Base-by-base conservation (phyloP, 805 yeast species). In the Wickerhamiella spandovensis region DNA sequence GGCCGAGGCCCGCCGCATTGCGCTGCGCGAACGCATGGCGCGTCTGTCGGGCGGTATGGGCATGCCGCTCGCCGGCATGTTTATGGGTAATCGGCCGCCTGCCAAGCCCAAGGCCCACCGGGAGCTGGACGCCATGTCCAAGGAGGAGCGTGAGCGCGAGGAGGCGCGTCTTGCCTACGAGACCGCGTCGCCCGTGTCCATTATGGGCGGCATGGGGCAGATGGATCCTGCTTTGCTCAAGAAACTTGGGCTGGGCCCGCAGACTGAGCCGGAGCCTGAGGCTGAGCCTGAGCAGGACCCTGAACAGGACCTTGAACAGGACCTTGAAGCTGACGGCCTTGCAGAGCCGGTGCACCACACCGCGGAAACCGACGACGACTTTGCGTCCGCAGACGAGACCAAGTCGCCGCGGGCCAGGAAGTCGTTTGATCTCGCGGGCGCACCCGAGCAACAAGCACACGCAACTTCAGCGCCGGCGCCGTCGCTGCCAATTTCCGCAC, bases 1-100 rank as follows among this genome's bases (percentile, higher is more conserved):
- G 2, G 77, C 70, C 2, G 79, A 71, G 3, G 72, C 81, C 5
- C 77, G 82, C 50, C 76, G 92, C 58, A 75, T 82, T 46, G 85
- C 82, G 6, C 71, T 90, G 48, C 81, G 94, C 20, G 96, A 84
- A 55, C 77, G 97, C 53, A 90, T 90, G 96, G 97, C 98, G n/a
- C 85, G 82, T 59, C 75, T 90, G 18, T 84, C 97, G 4, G 75
- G 83, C 68, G 79, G 79, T 13, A 82, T 37, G 17, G 43, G 84
- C 51, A 77, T 84, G 80, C 17, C 58, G 44, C 55, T 56, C 17
- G 41, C 51, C 46, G 65, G 61, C 5, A 53, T 56, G 57, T 44
- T 58, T 44, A 55, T 59, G 55, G 61, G 59, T 21, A 54, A 47
- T 52, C 5, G 20, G 3, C 49, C 6, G 28, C 51, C 28, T 20